Base-by-base conservation (phyloP, 805 yeast species). In the Ogataea methanolica region DNA sequence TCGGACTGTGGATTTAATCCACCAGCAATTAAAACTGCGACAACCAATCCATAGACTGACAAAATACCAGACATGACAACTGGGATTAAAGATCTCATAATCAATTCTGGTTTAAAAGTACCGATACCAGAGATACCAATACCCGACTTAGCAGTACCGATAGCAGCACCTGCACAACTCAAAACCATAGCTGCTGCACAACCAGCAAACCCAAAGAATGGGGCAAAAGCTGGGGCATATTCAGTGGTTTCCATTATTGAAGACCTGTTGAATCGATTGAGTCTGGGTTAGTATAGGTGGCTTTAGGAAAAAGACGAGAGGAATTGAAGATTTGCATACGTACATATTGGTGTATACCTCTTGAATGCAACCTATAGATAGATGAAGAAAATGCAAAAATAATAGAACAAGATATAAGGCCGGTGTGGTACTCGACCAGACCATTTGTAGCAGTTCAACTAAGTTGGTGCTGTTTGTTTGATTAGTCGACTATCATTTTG, bases 91-190 rank as follows among this genome's bases (percentile, higher is more conserved):
- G 94, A 85, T 68, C 85, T 88, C 98, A 94, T 94, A 61, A 94
- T 90, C 61, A 94, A 75, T 62, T 94, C 99, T 12, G 99, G 99
- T 66, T 88, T 87, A 73, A 92, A 94, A 41, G 96, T 86, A 75
- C 98, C 97, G 56, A 94, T 90, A 76, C 98, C 99, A 33, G 97
- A 74, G 60, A 94, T 94, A 77, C 99, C 99, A 54, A 94, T 84
- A 49, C 99, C 99, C 40, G 96, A 87, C 70, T 94, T 94, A 52
- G 98, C 98, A 3, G 98, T 92, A 49, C 99, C 99, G 57, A 90
- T 84, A 51, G 98, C 98, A 5, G 99, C 98, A 53, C 99, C 99
- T n/a, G 92, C 84, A 63, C 96, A 88, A 48, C 95, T 84, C 49
- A 92, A 73, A 22, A 88, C 79, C 88, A 89, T 88, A 43, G 97